Percentiles rank a stretch among this genome's conserved stretches.
Evolutionary conservation across 352 stramenopile species (phyloP).

Genomic region (Pythium catenulatum): DNA sequence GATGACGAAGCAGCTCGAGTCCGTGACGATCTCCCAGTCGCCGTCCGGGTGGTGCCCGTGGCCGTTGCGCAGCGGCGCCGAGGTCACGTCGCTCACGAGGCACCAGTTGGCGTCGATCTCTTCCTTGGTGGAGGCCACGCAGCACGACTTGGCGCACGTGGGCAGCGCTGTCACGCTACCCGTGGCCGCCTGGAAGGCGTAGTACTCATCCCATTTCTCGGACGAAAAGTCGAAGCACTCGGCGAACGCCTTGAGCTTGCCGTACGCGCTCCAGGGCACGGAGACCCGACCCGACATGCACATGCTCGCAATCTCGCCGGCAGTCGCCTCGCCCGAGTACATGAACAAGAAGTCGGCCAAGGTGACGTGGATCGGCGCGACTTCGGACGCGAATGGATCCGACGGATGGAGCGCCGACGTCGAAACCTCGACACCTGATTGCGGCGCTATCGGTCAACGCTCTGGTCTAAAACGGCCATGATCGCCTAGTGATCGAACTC

Average conservation of each 20-base stretch:
- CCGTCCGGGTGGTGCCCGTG: constrained; percentile 47
- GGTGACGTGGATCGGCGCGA: constrained; percentile 85
- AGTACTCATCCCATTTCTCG: constrained; percentile 90
- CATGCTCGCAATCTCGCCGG: constrained; percentile 88
- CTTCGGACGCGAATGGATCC: constrained; percentile 79
- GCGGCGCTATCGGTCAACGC: no score
- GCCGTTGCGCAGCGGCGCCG: constrained; percentile 58
- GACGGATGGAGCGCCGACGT: constrained; percentile 69
- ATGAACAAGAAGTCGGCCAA: constrained; percentile 92
- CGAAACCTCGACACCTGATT: constrained; percentile 78
- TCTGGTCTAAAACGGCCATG: no score
- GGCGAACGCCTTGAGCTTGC: constrained; percentile 90
- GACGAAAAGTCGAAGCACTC: constrained; percentile 92
- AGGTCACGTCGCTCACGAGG: constrained; percentile 81
- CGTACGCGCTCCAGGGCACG: constrained; percentile 88
- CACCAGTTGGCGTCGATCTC: constrained; percentile 93
- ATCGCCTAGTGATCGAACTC: no score
- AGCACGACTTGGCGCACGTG: constrained; percentile 80
- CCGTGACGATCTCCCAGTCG: constrained; percentile 88
- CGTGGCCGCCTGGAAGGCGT: constrained; percentile 68
- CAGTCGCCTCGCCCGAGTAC: constrained; percentile 89
- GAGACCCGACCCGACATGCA: constrained; percentile 92
- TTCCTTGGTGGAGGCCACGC: constrained; percentile 80
- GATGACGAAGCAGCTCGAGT: constrained; percentile 76
- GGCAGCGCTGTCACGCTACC: constrained; percentile 57